These are phyloP conservation scores for Rhodomyrtus tomentosa DNA, from an alignment of 345 rosid species.

Conservation along the genomic window DNA sequence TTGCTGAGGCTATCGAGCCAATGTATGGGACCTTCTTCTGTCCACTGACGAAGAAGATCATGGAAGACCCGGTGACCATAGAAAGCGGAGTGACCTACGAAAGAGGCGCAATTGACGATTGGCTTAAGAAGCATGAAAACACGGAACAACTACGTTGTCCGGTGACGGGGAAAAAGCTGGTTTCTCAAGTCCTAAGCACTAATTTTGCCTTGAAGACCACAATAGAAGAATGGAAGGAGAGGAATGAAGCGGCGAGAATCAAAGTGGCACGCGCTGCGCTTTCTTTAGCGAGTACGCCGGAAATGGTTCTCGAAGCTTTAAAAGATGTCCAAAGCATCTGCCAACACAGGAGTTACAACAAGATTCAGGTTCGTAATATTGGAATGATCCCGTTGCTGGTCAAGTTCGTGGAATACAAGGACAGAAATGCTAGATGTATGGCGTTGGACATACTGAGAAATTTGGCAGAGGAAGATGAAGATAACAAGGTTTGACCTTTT, in stretches of 20 bases:
- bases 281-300: conserved; percentile 53
- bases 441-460: conserved; percentile 38
- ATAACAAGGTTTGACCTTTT: conserved; percentile 40
- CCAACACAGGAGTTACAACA: conserved; percentile 33
- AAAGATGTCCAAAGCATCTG: conserved; percentile 51
- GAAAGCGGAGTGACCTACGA: conserved; percentile 79
- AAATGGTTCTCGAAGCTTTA: conserved; percentile 62
- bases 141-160: conserved; percentile 50
- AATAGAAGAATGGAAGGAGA: conserved; percentile 71
- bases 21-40: conserved; percentile 71
- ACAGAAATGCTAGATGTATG: conserved; percentile 43
- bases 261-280: conserved; percentile 62
- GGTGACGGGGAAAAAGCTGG: conserved; percentile 34
- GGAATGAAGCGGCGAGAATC: conserved; percentile 64
- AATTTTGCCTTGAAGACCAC: conserved; percentile 57
- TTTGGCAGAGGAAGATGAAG: conserved; percentile 43
- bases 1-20: conserved; percentile 55
- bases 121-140: conserved; percentile 39
- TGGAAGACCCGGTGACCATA: conserved; percentile 84
- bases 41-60: conserved; percentile 65
- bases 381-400: conserved; percentile 55
- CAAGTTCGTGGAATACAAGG: conserved; percentile 34
- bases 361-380: conserved; percentile 34
- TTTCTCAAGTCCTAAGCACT: conserved; percentile 22
- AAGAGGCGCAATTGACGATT: conserved; percentile 44